Evolutionary conservation across 2,329 filamentous ascomycete genomes (phyloP), one percentile per base, ranked within the genome.

Genomic region (Incumbomyces lentus): DNA sequence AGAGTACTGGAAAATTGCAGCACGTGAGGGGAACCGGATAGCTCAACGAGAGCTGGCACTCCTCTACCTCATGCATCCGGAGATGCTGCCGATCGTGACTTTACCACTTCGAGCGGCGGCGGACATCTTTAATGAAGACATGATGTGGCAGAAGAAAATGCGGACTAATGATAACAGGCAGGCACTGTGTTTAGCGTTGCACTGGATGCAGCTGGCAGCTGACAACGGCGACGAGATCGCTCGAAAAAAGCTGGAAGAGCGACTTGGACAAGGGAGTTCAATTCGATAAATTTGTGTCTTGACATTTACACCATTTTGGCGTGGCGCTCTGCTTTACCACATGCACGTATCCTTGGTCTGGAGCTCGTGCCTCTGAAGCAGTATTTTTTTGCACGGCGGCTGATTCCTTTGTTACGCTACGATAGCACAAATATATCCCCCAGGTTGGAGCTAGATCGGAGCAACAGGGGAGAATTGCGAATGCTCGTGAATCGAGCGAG

Each of bases 121-220:
- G 18, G 88, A 95, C 59, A 88, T 93, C 0, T 96, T 96, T 70
- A 92, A 90, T 66, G 83, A 84, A 56, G 79, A 87, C 47, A 79
- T 92, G 56, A 86, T 93, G 74, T 68, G 71, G 52, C 72, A 71
- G 52, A 52, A 50, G 13, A 48, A 45, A 32, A 78, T 83, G 57
- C 71, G 74, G 13, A 73, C 86, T 34, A 38, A 36, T 35, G 22
- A 35, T 31, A 48, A 36, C 46, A 86, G 86, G 1, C 83, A 83
- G 45, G 80, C 88, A 35, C 92, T 96, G 85, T 95, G 89, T 59
- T 79, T 95, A 48, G 90, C 90, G 8, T 81, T 93, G 65, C 90
- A 96, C 70, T 96, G 90, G 89, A 95, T 96, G 88, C 86, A 90
- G 68, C 73, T 86, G 54, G 88, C 86, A 32, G 84, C 86, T 57